Evolutionary conservation across 768 basidiomycete species (phyloP).

Genomic region (button mushroom (Agaricus bisporus)): DNA sequence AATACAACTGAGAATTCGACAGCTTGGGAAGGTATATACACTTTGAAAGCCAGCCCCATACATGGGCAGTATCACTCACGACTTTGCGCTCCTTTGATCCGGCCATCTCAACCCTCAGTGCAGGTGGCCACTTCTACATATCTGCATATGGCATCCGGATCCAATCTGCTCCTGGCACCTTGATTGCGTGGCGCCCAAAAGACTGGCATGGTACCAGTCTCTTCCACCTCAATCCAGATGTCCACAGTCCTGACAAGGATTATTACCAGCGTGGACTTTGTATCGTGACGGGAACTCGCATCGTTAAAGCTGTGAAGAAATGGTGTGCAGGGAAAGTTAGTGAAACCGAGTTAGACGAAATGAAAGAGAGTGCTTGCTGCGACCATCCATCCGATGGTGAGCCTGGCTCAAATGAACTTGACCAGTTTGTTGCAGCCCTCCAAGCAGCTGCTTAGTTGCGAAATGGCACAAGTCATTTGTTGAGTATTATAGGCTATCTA

Average conservation of each 20-base stretch:
- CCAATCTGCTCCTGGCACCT: slow-evolving; percentile 12
- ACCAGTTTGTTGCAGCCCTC: no score
- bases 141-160: slow-evolving; percentile 13
- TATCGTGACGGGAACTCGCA: background rate
- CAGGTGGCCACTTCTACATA: slow-evolving; percentile 14
- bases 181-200: slow-evolving; percentile 11
- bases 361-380: no score
- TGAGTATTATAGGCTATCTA: no score
- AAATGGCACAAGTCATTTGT: no score
- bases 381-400: no score
- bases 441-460: no score
- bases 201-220: slow-evolving; percentile 16
- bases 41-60: slow-evolving; percentile 13
- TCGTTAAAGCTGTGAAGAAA: background rate
- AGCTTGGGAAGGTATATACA: slow-evolving; percentile 14
- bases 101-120: background rate
- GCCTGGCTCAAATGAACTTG: no score
- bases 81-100: background rate
- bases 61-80: slow-evolving; percentile 9
- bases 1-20: no score
- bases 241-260: background rate
- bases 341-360: no score
- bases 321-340: background rate
- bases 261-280: background rate
- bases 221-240: background rate